phyloP scores from a whole-genome alignment of 495 filamentous ascomycete species.

The Talaromyces wortmannii region DNA sequence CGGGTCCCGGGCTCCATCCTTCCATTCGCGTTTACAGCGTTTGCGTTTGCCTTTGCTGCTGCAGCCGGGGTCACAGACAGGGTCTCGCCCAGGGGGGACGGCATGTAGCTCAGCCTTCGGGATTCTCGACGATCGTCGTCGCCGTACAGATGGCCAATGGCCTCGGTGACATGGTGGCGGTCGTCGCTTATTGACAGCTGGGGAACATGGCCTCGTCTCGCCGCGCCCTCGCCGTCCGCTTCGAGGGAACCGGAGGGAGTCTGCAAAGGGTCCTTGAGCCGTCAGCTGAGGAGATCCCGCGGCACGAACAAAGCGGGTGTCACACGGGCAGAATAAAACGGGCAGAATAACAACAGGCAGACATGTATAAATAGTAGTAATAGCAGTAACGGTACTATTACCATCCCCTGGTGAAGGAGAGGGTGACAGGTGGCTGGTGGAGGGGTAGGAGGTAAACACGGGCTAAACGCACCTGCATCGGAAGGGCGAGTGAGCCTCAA shows the following conservation, averaged over 20 bases:
- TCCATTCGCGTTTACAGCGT: conserved; percentile 28
- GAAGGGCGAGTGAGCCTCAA: not conserved
- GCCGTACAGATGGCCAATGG: conserved; percentile 93
- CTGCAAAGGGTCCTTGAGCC: conserved; percentile 18
- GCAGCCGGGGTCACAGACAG: conserved; percentile 31
- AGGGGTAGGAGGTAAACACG: not conserved
- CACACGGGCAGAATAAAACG: too few relatives aligned
- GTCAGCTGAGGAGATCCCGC: not conserved
- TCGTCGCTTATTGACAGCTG: conserved; percentile 70
- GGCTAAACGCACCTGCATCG: conserved; percentile 6
- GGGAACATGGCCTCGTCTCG: conserved; percentile 55
- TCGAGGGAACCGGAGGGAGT: conserved; percentile 47
- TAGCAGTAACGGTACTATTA: too few relatives aligned
- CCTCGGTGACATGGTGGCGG: conserved; percentile 95
- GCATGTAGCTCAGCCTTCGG: conserved; percentile 58
- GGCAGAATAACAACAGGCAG: too few relatives aligned
- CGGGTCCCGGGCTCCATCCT: not conserved
- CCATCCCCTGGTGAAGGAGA: too few relatives aligned
- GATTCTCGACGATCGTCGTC: conserved; percentile 61
- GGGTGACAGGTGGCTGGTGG: not conserved
- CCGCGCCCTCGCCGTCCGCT: conserved; percentile 45
- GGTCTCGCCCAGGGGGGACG: conserved; percentile 41
- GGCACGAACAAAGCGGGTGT: too few relatives aligned
- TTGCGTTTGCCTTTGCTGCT: conserved; percentile 15
- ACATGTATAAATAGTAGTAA: too few relatives aligned